Conservation (phyloP, 805 yeast species). For the Starmerella apis region DNA sequence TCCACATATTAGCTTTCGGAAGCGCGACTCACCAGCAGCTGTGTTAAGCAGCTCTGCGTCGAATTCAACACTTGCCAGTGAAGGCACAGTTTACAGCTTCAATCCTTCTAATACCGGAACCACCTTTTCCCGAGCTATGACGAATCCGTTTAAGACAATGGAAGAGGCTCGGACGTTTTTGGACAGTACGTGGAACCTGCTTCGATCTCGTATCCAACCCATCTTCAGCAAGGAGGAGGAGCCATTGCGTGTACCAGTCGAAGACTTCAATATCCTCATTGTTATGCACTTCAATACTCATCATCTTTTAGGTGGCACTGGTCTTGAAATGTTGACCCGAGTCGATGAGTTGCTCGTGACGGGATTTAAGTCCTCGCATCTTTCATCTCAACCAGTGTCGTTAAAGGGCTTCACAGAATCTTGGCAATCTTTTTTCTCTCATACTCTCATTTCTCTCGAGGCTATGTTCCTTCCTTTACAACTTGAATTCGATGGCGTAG, state of each 20-base stretch:
- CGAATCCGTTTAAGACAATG: conserved; percentile 25
- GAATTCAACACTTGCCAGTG: conserved; percentile 36
- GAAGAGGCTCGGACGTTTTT: conserved; percentile 34
- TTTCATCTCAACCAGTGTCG: conserved; percentile 20
- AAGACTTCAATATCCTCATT: conserved; percentile 45
- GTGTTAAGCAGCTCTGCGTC: conserved; percentile 37
- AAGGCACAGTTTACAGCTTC: conserved; percentile 36
- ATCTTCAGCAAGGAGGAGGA: conserved; percentile 40
- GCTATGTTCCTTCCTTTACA: conserved; percentile 55
- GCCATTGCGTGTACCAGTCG: conserved; percentile 41
- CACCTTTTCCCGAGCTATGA: conserved; percentile 26
- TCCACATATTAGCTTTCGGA: conserved; percentile 31
- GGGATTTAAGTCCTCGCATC: conserved; percentile 34
- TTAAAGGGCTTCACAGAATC: conserved; percentile 28
- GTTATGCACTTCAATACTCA: conserved; percentile 35
- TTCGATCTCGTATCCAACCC: conserved; percentile 38
- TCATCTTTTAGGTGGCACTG: conserved; percentile 33
- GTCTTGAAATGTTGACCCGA: conserved; percentile 36
- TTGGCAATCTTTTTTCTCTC: conserved; percentile 51
- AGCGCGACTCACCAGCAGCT: conserved; percentile 33
- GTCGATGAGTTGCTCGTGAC: conserved; percentile 38
- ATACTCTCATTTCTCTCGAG: conserved; percentile 47
- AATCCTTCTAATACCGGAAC: conserved; percentile 21
- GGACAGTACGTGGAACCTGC: conserved; percentile 43
- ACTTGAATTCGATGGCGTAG: conserved; percentile 39